Evolutionary conservation across 805 yeast species (phyloP).

Genomic region (Martiniozyma abietophila): DNA sequence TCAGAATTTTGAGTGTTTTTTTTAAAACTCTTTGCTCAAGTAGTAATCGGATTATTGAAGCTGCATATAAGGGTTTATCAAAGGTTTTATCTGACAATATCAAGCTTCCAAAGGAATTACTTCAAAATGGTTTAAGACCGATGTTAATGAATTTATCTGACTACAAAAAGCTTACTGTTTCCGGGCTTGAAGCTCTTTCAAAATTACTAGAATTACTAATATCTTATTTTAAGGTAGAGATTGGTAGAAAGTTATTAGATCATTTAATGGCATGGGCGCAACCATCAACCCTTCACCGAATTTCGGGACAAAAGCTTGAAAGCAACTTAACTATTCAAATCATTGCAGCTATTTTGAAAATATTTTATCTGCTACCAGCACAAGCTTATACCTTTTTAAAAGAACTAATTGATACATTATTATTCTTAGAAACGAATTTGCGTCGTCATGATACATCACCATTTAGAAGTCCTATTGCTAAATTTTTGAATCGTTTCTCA

Average conservation of each 20-base stretch:
- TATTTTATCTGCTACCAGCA: slow-evolving; percentile 85
- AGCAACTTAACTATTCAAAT: slow-evolving; percentile 78
- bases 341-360: slow-evolving; percentile 81
- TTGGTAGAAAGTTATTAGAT: slow-evolving; percentile 85
- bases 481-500: slow-evolving; percentile 76
- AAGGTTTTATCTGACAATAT: slow-evolving; percentile 77
- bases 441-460: slow-evolving; percentile 84
- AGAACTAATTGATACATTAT: slow-evolving; percentile 68
- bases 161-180: slow-evolving; percentile 79
- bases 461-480: slow-evolving; percentile 83
- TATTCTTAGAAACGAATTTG: slow-evolving; percentile 69
- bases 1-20: slow-evolving; percentile 83
- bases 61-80: slow-evolving; percentile 84
- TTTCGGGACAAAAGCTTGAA: slow-evolving; percentile 72
- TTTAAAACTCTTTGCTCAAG: slow-evolving; percentile 86
- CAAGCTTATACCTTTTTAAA: slow-evolving; percentile 89
- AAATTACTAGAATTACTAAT: slow-evolving; percentile 76
- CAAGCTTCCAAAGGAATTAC: slow-evolving; percentile 82
- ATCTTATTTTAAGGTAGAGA: slow-evolving; percentile 92
- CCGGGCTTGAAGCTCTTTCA: slow-evolving; percentile 87
- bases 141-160: slow-evolving; percentile 93
- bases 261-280: slow-evolving; percentile 96
- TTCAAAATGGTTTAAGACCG: slow-evolving; percentile 94
- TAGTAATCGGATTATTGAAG: slow-evolving; percentile 80
- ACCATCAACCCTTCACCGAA: slow-evolving; percentile 61